Evolutionary conservation across 164 flowering plant genomes (phyloP).

Genomic region (Nymphaea colorata): DNA sequence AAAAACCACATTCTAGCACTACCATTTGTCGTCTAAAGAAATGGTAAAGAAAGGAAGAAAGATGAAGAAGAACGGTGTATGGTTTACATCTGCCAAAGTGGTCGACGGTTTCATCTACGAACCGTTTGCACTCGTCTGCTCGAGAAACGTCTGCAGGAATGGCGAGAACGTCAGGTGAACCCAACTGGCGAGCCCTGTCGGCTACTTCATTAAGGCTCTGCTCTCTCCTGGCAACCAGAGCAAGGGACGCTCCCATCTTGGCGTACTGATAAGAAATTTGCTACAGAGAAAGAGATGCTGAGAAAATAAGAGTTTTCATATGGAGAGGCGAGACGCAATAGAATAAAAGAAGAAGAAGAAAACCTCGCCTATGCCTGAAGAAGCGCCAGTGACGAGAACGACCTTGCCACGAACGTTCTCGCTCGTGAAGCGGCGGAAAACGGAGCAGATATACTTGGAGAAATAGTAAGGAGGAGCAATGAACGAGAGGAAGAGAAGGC

Average conservation of each 20-base stretch:
- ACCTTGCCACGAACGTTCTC: conserved; percentile 8
- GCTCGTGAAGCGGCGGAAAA: not conserved
- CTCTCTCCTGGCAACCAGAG: conserved; percentile 45
- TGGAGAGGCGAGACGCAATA: not conserved
- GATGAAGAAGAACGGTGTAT: not conserved
- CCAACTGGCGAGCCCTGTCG: conserved; percentile 21
- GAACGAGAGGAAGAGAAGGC: conserved; percentile 4
- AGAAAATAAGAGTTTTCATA: not conserved
- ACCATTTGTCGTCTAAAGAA: too few species aligned
- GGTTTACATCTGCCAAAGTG: conserved; percentile 46
- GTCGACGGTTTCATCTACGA: conserved; percentile 25
- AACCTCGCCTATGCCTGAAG: conserved; percentile 16
- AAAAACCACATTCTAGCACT: too few species aligned
- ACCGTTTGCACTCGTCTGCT: conserved; percentile 28
- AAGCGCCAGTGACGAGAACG: conserved; percentile 10
- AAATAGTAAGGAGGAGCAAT: conserved; percentile 1
- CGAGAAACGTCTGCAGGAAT: conserved; percentile 42
- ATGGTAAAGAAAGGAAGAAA: not conserved
- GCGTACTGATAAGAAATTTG: conserved; percentile 59
- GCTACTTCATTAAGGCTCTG: conserved; percentile 32
- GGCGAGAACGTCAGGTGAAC: conserved; percentile 39
- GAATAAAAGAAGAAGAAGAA: not conserved
- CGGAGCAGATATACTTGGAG: conserved; percentile 4
- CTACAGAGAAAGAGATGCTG: conserved; percentile 8
- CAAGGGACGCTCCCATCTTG: conserved; percentile 37